phyloP scores from a whole-genome alignment of 768 basidiomycete genomes.

The Tricholoma flavovirens region DNA sequence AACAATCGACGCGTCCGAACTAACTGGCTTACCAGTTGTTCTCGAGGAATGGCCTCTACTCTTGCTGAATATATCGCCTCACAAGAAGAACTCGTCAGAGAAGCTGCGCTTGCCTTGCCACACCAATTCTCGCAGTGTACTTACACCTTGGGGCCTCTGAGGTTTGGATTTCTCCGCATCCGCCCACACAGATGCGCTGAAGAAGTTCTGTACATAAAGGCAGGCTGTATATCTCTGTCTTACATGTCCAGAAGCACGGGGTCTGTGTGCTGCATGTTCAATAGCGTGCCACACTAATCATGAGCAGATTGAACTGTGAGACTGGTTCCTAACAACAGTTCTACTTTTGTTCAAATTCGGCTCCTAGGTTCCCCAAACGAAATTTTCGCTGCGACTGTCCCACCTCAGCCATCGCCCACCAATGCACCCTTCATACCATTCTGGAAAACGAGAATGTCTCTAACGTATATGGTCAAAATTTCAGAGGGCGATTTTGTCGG shows the following conservation, averaged over 20 bases:
- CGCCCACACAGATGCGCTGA: conserved; percentile 6
- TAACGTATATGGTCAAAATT: conserved; percentile 75
- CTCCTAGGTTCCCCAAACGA: conserved; percentile 68
- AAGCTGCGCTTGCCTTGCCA: conserved; percentile 53
- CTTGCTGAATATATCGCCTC: conserved; percentile 41
- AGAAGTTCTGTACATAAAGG: conserved; percentile 26
- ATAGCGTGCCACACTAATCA: conserved; percentile 84
- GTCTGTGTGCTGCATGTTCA: conserved; percentile 79
- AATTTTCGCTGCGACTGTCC: conserved; percentile 84
- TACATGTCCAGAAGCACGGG: conserved; percentile 61
- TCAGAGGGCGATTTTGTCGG: conserved; percentile 64
- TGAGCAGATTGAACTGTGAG: conserved; percentile 75
- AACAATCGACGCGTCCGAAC: too few relatives aligned
- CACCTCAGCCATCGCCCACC: conserved; percentile 51
- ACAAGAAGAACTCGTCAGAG: conserved; percentile 44
- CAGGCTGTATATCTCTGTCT: conserved; percentile 82
- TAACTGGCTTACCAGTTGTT: neutral
- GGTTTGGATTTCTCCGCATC: conserved; percentile 24
- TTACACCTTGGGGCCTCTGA: conserved; percentile 49
- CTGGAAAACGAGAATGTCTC: conserved; percentile 48
- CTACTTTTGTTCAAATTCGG: conserved; percentile 6
- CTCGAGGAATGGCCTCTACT: conserved; percentile 27
- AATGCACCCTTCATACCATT: conserved; percentile 57
- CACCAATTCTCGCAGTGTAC: conserved; percentile 65
- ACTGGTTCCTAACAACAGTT: neutral